phyloP scores from a whole-genome alignment of 2,329 filamentous ascomycete genomes.

The Stromatinia cepivora region DNA sequence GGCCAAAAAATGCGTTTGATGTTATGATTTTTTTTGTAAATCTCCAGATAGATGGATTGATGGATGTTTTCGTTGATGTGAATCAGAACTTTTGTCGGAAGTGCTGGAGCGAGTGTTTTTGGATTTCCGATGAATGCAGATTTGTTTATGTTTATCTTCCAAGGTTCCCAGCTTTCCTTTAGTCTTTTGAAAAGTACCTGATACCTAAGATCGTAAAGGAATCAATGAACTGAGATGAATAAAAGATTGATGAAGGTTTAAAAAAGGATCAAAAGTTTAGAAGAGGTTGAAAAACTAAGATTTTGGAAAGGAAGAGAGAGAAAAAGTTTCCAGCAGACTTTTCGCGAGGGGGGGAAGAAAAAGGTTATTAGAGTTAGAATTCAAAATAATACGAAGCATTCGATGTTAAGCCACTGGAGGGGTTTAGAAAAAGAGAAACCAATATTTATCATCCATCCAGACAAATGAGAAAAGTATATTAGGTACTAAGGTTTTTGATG shows the following conservation, averaged over 20 bases:
- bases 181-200: neutral
- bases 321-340: neutral
- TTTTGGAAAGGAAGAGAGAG: neutral
- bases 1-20: neutral
- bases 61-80: constrained; percentile 16
- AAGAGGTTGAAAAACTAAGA: neutral
- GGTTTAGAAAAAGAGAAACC: neutral
- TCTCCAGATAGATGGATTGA: neutral
- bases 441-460: constrained; percentile 8
- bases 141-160: constrained; percentile 1
- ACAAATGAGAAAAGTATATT: neutral
- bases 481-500: constrained; percentile 3
- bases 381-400: constrained; percentile 9
- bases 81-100: constrained; percentile 1
- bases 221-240: neutral
- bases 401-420: constrained; percentile 12
- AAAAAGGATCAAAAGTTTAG: neutral
- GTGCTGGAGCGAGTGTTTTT: neutral
- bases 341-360: neutral
- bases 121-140: constrained; percentile 1
- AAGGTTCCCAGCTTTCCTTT: neutral
- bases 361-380: neutral
- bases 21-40: neutral
- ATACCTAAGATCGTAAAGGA: neutral
- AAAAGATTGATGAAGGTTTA: neutral